These are phyloP conservation scores for Tieghemiomyces parasiticus DNA, from an alignment of 192 early-diverging fungal species.

Conservation along the genomic window DNA sequence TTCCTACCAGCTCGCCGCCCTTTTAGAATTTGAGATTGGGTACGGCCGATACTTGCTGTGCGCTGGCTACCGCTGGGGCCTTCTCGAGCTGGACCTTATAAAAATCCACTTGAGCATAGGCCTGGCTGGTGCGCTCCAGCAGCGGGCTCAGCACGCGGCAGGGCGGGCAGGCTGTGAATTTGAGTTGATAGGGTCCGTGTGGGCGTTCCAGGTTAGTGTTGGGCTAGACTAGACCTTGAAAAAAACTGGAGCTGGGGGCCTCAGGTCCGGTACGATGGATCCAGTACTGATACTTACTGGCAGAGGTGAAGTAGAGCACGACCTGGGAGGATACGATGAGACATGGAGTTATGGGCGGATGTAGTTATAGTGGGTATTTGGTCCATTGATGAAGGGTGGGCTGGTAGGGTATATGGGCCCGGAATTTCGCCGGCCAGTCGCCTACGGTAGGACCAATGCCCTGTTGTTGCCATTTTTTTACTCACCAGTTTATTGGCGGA, in stretches of 20 bases:
- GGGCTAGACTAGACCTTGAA: not conserved
- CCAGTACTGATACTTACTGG: not conserved
- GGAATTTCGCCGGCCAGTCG: too few relatives aligned
- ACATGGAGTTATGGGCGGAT: not conserved
- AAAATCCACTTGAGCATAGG: slow-evolving; percentile 21
- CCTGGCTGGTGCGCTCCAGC: slow-evolving; percentile 12
- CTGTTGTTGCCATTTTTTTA: not conserved
- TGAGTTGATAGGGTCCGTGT: slow-evolving; percentile 17
- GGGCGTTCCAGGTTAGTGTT: not conserved
- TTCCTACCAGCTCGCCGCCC: slow-evolving; percentile 51
- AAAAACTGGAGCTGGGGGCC: not conserved
- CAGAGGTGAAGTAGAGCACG: not conserved
- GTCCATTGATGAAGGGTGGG: not conserved
- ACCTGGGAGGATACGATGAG: not conserved
- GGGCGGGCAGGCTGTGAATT: slow-evolving; percentile 24
- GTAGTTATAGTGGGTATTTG: not conserved
- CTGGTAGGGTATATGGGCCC: not conserved
- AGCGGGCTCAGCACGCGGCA: slow-evolving; percentile 20
- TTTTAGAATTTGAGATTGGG: slow-evolving; percentile 46
- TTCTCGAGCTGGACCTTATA: slow-evolving; percentile 24
- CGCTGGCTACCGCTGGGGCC: slow-evolving; percentile 21
- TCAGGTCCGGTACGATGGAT: not conserved
- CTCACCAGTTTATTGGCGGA: not conserved
- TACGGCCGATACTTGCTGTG: slow-evolving; percentile 22
- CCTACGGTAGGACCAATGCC: not conserved